phyloP scores from a whole-genome alignment of 495 filamentous ascomycete species.

The Neurospora hispaniola region DNA sequence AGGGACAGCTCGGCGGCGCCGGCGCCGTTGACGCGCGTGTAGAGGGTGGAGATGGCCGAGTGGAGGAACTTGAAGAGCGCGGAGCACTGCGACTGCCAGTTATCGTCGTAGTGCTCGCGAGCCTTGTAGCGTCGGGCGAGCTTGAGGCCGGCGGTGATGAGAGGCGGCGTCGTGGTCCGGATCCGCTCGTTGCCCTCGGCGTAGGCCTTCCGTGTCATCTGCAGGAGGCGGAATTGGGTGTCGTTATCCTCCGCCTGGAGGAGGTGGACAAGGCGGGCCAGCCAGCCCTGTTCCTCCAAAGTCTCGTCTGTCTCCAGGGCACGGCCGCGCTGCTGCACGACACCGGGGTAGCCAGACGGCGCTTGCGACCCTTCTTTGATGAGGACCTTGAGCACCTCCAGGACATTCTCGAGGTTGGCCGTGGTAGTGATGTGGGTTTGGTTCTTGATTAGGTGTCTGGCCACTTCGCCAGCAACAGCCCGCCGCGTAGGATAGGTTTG shows the following conservation, averaged over 20 bases:
- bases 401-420: constrained; percentile 75
- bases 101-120: constrained; percentile 89
- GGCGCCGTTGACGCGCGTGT: constrained; percentile 65
- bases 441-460: constrained; percentile 66
- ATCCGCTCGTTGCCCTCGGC: constrained; percentile 89
- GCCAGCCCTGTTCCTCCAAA: constrained; percentile 92
- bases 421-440: constrained; percentile 64
- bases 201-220: constrained; percentile 79
- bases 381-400: constrained; percentile 77
- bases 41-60: constrained; percentile 73
- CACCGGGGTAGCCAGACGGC: constrained; percentile 70
- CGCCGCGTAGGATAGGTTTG: constrained; percentile 91
- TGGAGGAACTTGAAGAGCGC: constrained; percentile 94
- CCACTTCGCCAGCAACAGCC: constrained; percentile 80
- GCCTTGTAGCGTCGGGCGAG: constrained; percentile 82
- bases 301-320: constrained; percentile 80
- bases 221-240: constrained; percentile 88
- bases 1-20: constrained; percentile 78
- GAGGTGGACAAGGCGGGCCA: constrained; percentile 84
- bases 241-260: constrained; percentile 77
- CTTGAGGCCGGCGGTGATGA: constrained; percentile 83
- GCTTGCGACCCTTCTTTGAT: constrained; percentile 89
- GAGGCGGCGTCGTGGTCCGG: constrained; percentile 85
- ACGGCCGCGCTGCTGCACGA: constrained; percentile 55
- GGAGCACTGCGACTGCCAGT: constrained; percentile 82